Conservation (phyloP, 192 early-diverging fungal genomes). For the Geranomyces michiganensis region DNA sequence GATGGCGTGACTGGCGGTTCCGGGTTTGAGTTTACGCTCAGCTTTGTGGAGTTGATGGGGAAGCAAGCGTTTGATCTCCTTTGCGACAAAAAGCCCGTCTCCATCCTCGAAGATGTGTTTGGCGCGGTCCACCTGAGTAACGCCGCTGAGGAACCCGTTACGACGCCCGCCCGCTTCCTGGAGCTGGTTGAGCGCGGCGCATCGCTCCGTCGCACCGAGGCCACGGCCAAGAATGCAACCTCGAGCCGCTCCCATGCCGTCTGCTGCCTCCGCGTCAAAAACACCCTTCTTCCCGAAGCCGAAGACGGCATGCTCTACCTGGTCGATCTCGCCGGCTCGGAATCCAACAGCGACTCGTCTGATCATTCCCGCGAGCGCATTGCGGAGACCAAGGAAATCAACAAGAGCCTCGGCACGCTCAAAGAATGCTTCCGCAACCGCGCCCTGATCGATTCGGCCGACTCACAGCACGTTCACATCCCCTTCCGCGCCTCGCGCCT, state of each 20-base stretch:
- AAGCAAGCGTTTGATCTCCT: slow-evolving; percentile 43
- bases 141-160: slow-evolving; percentile 25
- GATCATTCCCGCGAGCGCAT: slow-evolving; percentile 53
- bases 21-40: slow-evolving; percentile 41
- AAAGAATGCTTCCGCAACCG: slow-evolving; percentile 59
- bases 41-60: slow-evolving; percentile 54
- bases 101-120: slow-evolving; percentile 49
- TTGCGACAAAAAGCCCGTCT: slow-evolving; percentile 30
- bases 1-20: slow-evolving; percentile 11
- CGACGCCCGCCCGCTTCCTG: slow-evolving; percentile 21
- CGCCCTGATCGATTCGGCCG: slow-evolving; percentile 25
- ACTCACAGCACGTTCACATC: slow-evolving; percentile 46
- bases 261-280: slow-evolving; percentile 42
- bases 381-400: slow-evolving; percentile 53
- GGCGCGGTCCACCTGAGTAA: slow-evolving; percentile 39
- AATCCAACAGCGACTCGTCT: slow-evolving; percentile 39
- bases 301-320: slow-evolving; percentile 56
- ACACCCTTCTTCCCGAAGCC: slow-evolving; percentile 32
- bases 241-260: slow-evolving; percentile 51
- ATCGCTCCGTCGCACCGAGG: slow-evolving; percentile 34
- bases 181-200: slow-evolving; percentile 28
- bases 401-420: slow-evolving; percentile 51
- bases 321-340: slow-evolving; percentile 58
- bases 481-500: slow-evolving; percentile 53
- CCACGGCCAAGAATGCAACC: slow-evolving; percentile 43